phyloP scores from a whole-genome alignment of 2,329 filamentous ascomycete species.

The Stachybotrys chlorohalonatus region DNA sequence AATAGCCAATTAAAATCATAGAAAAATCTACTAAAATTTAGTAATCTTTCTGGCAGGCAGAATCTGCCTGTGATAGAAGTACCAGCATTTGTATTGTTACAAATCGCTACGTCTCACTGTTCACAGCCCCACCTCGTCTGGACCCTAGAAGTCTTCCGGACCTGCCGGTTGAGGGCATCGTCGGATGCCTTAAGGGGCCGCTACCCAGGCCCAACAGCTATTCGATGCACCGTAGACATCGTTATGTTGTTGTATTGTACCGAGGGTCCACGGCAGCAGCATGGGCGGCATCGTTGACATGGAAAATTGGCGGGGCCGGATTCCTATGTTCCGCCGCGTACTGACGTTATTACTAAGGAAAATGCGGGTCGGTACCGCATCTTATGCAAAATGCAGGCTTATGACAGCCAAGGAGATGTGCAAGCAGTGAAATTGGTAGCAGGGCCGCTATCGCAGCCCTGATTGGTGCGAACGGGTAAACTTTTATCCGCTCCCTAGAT shows the following conservation, averaged over 20 bases:
- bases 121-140: background rate
- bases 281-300: background rate
- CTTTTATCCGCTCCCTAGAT: too few species aligned
- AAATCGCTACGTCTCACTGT: background rate
- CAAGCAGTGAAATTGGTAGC: too few species aligned
- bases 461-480: too few species aligned
- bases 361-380: background rate
- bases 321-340: background rate
- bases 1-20: conserved; percentile 1
- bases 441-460: too few species aligned
- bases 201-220: background rate
- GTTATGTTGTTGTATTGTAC: background rate
- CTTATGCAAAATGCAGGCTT: background rate
- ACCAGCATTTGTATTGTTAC: background rate
- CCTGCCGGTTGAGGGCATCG: background rate
- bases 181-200: background rate
- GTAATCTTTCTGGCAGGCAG: background rate
- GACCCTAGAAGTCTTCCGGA: background rate
- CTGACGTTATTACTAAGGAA: background rate
- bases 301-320: background rate
- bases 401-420: background rate
- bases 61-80: background rate
- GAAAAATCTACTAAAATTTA: background rate
- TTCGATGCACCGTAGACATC: background rate
- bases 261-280: background rate